Base-by-base conservation (phyloP, 2,329 filamentous ascomycete genomes). In the Scleromitrula shiraiana region DNA sequence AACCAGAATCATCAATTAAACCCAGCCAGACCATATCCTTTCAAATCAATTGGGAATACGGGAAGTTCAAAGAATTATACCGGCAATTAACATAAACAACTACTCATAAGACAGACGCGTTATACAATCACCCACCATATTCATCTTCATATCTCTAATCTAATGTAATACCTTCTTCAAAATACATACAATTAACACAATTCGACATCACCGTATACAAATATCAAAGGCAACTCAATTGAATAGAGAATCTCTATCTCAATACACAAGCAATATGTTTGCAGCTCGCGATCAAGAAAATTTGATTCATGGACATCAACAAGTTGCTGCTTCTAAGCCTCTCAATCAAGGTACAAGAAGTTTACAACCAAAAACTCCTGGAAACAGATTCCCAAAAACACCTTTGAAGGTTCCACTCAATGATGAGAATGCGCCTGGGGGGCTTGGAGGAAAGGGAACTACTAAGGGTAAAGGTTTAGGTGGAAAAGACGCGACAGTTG, bases 241-340 rank as follows among this genome's bases (percentile, higher is more conserved):
- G n/a, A n/a, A n/a, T n/a, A n/a, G n/a, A n/a, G n/a, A n/a, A n/a
- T n/a, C n/a, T n/a, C n/a, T n/a, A n/a, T n/a, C n/a, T n/a, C n/a
- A n/a, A n/a, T n/a, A n/a, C n/a, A 51, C 17, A 24, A 55, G 48
- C 50, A 71, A 53, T 50, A 95, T 90, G 88, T 74, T 88, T 64
- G 85, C 86, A 52, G 75, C 83, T 24, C 78, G 82, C 59, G 86
- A 95, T 67, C 88, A 95, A 70, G 90, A 96, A 68, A 96, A 96
- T 68, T 70, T 88, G 65, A 78, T 88, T 60, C 82, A 88, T 64
- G 77, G 75, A 56, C 85, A 85, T 64, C 87, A 89, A 64, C 76
- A 81, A 51, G 77, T 74, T 41, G 81, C 82, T 20, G 78, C 81
- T 12, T 74, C 79, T 14, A 95, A 95, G 67, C 81, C 80, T 41